phyloP scores from a whole-genome alignment of 495 filamentous ascomycete species.

The Hyaloscypha variabilis region DNA sequence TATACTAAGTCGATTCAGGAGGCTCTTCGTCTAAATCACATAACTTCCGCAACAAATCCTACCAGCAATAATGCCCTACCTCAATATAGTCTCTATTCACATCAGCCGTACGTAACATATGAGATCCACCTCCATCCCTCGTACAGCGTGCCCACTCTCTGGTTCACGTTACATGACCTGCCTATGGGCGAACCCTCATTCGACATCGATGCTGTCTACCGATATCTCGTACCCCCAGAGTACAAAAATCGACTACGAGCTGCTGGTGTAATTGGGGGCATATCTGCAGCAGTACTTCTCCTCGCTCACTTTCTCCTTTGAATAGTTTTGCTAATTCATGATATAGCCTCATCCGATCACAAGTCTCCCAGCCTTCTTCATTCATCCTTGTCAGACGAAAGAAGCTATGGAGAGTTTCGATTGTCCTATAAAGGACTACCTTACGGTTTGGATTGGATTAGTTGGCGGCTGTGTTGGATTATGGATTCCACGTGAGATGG shows the following conservation, averaged over 20 bases:
- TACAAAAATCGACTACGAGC: conserved; percentile 57
- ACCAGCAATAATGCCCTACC: conserved; percentile 1
- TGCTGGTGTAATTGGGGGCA: conserved; percentile 70
- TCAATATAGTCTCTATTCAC: conserved; percentile 26
- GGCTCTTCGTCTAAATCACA: conserved; percentile 25
- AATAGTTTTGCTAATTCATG: conserved; percentile 14
- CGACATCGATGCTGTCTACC: conserved; percentile 68
- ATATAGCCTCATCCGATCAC: conserved; percentile 76
- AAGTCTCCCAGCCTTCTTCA: conserved; percentile 73
- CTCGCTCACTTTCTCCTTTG: conserved; percentile 19
- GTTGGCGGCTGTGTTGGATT: conserved; percentile 75
- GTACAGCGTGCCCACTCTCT: conserved; percentile 61
- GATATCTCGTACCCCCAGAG: conserved; percentile 60
- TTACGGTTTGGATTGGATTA: conserved; percentile 79
- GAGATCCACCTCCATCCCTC: conserved; percentile 60
- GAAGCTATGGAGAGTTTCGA: conserved; percentile 67
- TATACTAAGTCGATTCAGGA: conserved; percentile 11
- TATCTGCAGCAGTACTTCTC: conserved; percentile 72
- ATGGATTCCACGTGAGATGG: conserved; percentile 64
- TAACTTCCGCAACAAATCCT: conserved; percentile 1
- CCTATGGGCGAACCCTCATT: conserved; percentile 43
- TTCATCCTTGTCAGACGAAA: conserved; percentile 86
- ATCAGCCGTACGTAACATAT: conserved; percentile 56
- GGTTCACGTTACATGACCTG: conserved; percentile 54
- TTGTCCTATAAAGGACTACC: conserved; percentile 64